Evolutionary conservation across 805 yeast genomes (phyloP), one percentile per base, ranked within the genome.

Genomic region (Spathaspora passalidarum): DNA sequence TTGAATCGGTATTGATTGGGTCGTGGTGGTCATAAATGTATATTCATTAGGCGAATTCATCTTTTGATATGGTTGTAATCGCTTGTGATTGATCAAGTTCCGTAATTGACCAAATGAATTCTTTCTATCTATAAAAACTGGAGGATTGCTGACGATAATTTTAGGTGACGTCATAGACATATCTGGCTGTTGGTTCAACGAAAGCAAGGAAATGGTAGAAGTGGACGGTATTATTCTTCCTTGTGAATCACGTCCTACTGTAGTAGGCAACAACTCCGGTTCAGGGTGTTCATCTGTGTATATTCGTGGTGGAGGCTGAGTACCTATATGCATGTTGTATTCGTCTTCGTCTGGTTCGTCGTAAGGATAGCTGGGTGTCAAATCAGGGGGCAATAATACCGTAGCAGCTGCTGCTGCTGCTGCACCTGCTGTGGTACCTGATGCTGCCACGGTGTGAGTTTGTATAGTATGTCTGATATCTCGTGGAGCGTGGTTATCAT

Each of bases 161-260:
- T 36, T 36, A 20, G 39, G 39, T 20, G 39, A 36, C 11, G 40
- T 18, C 32, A 44, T 46, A 5, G 40, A 22, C 32, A 44, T 46
- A 5, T 44, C 48, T 10, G 49, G 50, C 36, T 57, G 59, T 43
- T 56, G 57, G 49, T 59, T 68, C 35, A 72, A 57, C 3, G 73
- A 67, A 9, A 72, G 56, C 2, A 72, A 55, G 19, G 74, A 68
- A 4, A 72, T 72, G 10, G 72, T 63, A 16, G 74, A 69, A 6
- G 73, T 63, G n/a, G 73, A 66, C 9, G 76, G 76, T 19, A 72
- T 66, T 39, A 72, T 46, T 21, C 67, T 53, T 2, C 76, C 77
- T 23, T 65, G 68, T 18, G 59, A 55, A 38, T 72, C 74, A 37
- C 65, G 65, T 3, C 75, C 76, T 4, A 69, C 76, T 0, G 75